Evolutionary conservation across 768 basidiomycete species (phyloP), one percentile per base, ranked within the genome.

Genomic region (Saitozyma podzolica): DNA sequence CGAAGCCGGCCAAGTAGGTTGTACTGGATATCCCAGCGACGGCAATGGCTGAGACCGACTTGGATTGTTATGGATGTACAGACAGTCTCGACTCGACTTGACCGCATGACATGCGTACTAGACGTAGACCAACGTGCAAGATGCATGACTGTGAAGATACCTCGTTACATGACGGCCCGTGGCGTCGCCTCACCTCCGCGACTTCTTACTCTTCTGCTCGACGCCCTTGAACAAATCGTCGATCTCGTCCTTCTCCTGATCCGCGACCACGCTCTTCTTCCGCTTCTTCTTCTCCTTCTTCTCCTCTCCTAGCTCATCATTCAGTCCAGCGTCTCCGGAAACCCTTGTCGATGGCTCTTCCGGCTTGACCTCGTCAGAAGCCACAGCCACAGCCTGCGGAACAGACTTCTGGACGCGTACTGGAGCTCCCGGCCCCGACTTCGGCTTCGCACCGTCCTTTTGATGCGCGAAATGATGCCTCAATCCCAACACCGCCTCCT

Each of bases 401-500:
- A 47, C 41, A 40, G 40, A 11, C 40, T 19, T 42, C 13, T 13
- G n/a, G 29, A 13, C 13, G 40, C 2, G 11, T 20, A 50, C 16
- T 39, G 48, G 19, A 49, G 3, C 50, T 17, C n/a, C 16, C 37
- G 41, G 48, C 14, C 14, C 54, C 11, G 48, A 11, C 4, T 19
- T 52, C 8, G 56, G 43, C 17, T 42, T 47, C 9, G 47, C 51
- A 48, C 51, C 50, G 40, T 62, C 63, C 54, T 64, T 67, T 40
- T 63, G 70, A 66, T 73, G 67, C 14, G 70, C 70, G 56, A 77
- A 77, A 62, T 77, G 76, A 61, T 77, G 76, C 45, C 68, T 69
- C 8, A 77, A 58, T 6, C 72, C 72, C 3, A 87, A 82, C 73
- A 93, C 89, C 67, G 86, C 73, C 51, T 83, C 84, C 67, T 86